These are phyloP conservation scores for Lipomyces chichibuensis DNA, from an alignment of 805 yeast species.

Conservation along the genomic window DNA sequence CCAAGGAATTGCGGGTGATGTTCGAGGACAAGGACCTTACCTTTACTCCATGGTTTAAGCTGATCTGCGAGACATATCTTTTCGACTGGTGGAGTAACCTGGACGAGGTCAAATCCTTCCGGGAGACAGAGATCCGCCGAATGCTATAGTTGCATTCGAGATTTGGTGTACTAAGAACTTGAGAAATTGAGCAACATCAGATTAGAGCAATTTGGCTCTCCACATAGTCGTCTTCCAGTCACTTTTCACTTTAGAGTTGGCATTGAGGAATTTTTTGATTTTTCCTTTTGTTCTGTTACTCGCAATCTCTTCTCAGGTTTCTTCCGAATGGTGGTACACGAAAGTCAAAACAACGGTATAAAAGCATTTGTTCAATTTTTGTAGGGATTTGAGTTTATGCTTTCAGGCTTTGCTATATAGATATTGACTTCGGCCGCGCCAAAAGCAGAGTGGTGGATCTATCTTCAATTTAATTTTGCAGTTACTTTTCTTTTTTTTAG, in stretches of 20 bases:
- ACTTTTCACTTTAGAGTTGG: background rate
- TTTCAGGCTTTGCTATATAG: background rate
- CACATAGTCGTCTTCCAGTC: background rate
- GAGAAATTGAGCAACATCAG: background rate
- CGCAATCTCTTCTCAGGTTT: background rate
- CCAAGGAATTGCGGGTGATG: conserved; percentile 70
- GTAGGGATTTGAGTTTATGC: background rate
- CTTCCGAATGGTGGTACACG: background rate
- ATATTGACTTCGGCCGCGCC: background rate
- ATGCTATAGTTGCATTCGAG: conserved; percentile 29
- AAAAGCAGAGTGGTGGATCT: background rate
- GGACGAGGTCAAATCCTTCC: conserved; percentile 56
- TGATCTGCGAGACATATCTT: conserved; percentile 87
- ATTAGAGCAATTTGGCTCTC: background rate
- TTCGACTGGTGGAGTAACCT: conserved; percentile 93
- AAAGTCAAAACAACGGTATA: background rate
- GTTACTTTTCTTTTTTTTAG: background rate
- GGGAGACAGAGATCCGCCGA: conserved; percentile 45
- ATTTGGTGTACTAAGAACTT: background rate
- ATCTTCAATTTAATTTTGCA: background rate
- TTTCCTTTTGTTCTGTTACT: background rate
- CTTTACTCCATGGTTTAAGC: conserved; percentile 98
- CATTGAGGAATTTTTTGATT: background rate
- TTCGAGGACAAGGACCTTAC: conserved; percentile 63
- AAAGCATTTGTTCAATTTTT: background rate